Percentiles rank a stretch among this genome's conserved stretches.
Conservation (phyloP, 73 alveolate species). For the Paramecium biaurelia region DNA sequence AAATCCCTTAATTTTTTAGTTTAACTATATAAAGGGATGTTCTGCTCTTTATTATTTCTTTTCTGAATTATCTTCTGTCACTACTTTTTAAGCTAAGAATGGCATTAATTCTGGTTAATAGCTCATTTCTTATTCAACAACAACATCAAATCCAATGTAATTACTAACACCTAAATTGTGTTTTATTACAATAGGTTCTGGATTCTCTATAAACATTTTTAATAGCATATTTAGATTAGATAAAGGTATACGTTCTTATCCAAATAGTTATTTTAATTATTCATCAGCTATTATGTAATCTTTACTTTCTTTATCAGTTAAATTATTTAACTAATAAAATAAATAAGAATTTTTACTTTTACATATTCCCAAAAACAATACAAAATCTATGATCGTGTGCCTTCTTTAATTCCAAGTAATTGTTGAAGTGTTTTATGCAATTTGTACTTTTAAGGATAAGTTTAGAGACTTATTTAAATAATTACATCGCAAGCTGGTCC, state of each 20-base stretch:
- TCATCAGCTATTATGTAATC: constrained; percentile 51
- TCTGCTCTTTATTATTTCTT: constrained; percentile 27
- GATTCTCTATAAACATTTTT: constrained; percentile 1
- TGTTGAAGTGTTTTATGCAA: neutral
- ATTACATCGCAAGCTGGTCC: constrained; percentile 38
- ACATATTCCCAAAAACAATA: constrained; percentile 56
- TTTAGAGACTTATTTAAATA: neutral
- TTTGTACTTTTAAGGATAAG: constrained; percentile 22
- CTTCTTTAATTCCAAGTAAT: constrained; percentile 35
- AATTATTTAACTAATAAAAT: neutral
- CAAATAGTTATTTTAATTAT: neutral
- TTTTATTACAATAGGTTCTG: constrained; percentile 27
- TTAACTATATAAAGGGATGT: constrained; percentile 32
- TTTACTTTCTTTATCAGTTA: constrained; percentile 21
- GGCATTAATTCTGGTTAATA: constrained; percentile 56
- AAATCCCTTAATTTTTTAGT: neutral
- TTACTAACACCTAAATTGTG: constrained; percentile 4
- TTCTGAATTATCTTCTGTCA: constrained; percentile 35
- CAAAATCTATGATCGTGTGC: constrained; percentile 30
- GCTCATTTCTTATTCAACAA: constrained; percentile 1
- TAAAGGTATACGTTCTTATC: constrained; percentile 3
- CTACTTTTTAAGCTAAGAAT: constrained; percentile 38
- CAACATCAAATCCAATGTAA: constrained; percentile 1
- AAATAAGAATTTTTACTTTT: neutral
- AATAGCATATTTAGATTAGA: neutral